Percentiles rank a stretch among this genome's conserved stretches.
Evolutionary conservation across 371 early-diverging fungal species (phyloP).

Genomic region (Enterospora canceri): DNA sequence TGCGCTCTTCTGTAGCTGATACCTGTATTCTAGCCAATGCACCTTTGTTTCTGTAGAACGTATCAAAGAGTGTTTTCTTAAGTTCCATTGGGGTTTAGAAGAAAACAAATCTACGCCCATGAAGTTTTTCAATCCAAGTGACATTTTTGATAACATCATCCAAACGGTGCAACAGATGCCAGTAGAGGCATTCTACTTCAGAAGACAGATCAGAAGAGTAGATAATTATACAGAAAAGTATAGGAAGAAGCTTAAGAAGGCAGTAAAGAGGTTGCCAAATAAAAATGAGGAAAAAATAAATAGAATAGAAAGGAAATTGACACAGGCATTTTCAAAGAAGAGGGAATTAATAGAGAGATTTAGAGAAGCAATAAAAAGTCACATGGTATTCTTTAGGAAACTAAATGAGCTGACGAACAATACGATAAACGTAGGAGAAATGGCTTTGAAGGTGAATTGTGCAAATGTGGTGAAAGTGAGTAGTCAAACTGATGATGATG

Average conservation of each 20-base stretch:
- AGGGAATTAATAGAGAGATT: not conserved
- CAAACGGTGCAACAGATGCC: constrained; percentile 39
- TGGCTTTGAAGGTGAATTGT: constrained; percentile 2
- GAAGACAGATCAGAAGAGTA: constrained; percentile 7
- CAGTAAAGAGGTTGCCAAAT: constrained; percentile 11
- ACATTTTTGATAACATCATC: constrained; percentile 36
- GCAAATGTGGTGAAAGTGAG: constrained; percentile 8
- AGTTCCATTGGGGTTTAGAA: not conserved
- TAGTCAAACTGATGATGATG: not conserved
- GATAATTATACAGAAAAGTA: constrained; percentile 4
- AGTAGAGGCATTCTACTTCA: constrained; percentile 28
- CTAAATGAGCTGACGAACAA: not conserved
- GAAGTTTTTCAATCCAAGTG: constrained; percentile 10
- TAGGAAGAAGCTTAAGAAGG: constrained; percentile 4
- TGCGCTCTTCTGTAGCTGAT: constrained; percentile 61
- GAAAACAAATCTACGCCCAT: not conserved
- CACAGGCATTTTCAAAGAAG: not conserved
- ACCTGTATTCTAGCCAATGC: constrained; percentile 46
- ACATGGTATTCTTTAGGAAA: not conserved
- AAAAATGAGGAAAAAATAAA: constrained; percentile 3
- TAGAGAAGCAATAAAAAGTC: not conserved
- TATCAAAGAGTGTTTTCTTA: constrained; percentile 10
- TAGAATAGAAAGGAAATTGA: constrained; percentile 5
- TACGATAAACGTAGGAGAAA: not conserved
- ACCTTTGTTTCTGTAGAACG: constrained; percentile 47